Evolutionary conservation across 2,329 filamentous ascomycete genomes (phyloP).

Genomic region (Rhexocercosporidium sp.): DNA sequence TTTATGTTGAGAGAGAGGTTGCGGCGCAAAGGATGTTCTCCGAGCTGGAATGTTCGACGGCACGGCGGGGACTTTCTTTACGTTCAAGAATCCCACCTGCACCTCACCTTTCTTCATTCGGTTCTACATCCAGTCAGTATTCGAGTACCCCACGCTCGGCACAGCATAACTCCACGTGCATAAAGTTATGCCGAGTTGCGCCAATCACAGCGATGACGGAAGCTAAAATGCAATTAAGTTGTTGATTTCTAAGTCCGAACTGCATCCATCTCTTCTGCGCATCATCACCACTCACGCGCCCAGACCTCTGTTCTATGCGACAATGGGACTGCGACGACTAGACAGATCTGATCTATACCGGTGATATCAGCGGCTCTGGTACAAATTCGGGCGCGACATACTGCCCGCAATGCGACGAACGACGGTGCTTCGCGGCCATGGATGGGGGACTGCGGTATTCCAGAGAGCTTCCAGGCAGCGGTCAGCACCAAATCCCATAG

Average conservation of each 20-base stretch:
- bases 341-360: conserved; percentile 30
- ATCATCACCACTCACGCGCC: conserved; percentile 7
- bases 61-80: neutral
- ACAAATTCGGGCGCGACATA: conserved; percentile 19
- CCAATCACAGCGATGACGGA: conserved; percentile 28
- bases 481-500: conserved; percentile 22
- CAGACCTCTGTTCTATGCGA: conserved; percentile 24
- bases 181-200: conserved; percentile 15
- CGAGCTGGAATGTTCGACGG: neutral
- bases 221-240: conserved; percentile 25
- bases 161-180: conserved; percentile 11
- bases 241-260: conserved; percentile 13
- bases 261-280: neutral
- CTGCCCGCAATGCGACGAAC: conserved; percentile 38
- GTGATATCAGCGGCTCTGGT: conserved; percentile 38
- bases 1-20: conserved; percentile 14
- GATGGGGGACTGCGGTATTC: conserved; percentile 31
- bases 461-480: conserved; percentile 36
- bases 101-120: neutral
- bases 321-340: conserved; percentile 35
- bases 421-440: conserved; percentile 30
- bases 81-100: neutral
- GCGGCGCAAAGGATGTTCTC: conserved; percentile 35
- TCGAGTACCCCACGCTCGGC: neutral
- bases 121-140: too few relatives aligned